A percentile compares a stretch with the other conserved stretches of the same genome.
Conservation (phyloP, 345 rosid species). For the Tarenaya hassleriana region DNA sequence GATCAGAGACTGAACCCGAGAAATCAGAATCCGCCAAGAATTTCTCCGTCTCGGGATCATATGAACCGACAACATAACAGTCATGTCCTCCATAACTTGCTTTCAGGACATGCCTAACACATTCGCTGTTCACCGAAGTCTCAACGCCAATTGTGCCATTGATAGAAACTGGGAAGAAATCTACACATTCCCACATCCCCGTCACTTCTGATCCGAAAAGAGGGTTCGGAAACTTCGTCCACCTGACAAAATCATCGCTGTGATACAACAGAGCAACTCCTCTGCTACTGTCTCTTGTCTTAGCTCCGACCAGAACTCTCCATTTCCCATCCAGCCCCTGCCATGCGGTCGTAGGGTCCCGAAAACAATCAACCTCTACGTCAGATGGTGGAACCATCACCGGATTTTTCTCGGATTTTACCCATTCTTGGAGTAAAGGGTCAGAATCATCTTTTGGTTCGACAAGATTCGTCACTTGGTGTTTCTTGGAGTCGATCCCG, state of each 20-base stretch:
- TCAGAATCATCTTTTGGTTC: conserved; percentile 45
- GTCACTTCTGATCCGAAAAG: conserved; percentile 30
- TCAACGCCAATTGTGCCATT: conserved; percentile 37
- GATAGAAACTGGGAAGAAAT: conserved; percentile 46
- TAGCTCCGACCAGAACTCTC: conserved; percentile 43
- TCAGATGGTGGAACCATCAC: conserved; percentile 37
- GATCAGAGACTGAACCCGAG: conserved; percentile 31
- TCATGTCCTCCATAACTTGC: conserved; percentile 41
- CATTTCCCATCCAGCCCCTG: conserved; percentile 48
- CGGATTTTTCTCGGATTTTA: conserved; percentile 46
- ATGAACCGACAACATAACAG: conserved; percentile 48
- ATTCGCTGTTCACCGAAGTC: conserved; percentile 31
- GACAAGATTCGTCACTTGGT: conserved; percentile 61
- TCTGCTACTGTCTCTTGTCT: conserved; percentile 16
- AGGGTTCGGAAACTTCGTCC: conserved; percentile 33
- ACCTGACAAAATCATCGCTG: conserved; percentile 42
- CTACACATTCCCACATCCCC: conserved; percentile 72
- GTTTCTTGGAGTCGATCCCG: conserved; percentile 34
- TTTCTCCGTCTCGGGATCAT: conserved; percentile 33
- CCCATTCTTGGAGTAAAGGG: conserved; percentile 59
- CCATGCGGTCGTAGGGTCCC: conserved; percentile 75
- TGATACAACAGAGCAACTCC: conserved; percentile 45
- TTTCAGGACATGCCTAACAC: conserved; percentile 53
- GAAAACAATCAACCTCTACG: conserved; percentile 30
- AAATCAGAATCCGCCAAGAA: conserved; percentile 37